phyloP scores from a whole-genome alignment of 2,329 filamentous ascomycete genomes.

The Phoma sp. region DNA sequence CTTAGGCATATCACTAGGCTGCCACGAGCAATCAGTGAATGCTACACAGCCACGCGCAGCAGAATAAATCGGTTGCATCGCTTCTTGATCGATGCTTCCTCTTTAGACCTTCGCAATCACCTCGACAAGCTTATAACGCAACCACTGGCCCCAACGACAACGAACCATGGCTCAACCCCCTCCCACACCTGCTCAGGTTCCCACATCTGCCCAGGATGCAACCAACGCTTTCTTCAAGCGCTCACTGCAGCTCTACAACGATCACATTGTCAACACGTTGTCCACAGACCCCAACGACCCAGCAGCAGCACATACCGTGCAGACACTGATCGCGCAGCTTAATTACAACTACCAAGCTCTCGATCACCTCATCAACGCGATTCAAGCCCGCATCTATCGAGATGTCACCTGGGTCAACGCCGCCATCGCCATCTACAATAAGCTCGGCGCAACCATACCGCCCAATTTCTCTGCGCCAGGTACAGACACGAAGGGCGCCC shows the following conservation, averaged over 20 bases:
- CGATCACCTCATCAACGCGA: neutral
- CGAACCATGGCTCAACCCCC: neutral
- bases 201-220: neutral
- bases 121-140: too few relatives aligned
- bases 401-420: neutral
- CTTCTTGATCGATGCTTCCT: too few relatives aligned
- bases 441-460: neutral
- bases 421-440: neutral
- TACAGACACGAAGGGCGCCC: neutral
- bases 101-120: too few relatives aligned
- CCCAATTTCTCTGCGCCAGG: neutral
- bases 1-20: too few relatives aligned
- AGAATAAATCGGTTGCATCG: too few relatives aligned
- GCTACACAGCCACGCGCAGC: too few relatives aligned
- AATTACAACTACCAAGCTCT: neutral
- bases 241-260: neutral
- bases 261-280: neutral
- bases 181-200: too few relatives aligned
- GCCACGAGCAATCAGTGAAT: too few relatives aligned
- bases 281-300: neutral
- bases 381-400: slow-evolving; percentile 1
- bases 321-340: neutral
- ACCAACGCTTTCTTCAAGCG: neutral
- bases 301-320: neutral
- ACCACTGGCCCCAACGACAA: too few relatives aligned